phyloP scores from a whole-genome alignment of 495 filamentous ascomycete species.

The Penicillium subrubescens region DNA sequence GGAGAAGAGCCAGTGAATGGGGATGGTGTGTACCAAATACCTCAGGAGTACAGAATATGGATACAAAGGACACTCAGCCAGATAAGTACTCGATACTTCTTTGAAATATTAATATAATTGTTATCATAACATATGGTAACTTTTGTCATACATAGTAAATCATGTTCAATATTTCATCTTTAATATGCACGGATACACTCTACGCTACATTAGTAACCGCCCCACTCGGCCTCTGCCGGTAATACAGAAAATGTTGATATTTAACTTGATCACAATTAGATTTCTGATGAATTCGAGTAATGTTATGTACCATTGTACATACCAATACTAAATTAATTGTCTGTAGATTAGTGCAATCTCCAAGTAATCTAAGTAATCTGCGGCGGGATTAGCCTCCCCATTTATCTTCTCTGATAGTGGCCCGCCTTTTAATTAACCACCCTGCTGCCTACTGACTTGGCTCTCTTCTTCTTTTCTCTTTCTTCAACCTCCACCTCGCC shows the following conservation, averaged over 20 bases:
- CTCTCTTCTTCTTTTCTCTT: slow-evolving; percentile 22
- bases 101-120: too few relatives aligned
- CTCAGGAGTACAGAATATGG: too few relatives aligned
- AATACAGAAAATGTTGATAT: background rate
- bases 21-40: background rate
- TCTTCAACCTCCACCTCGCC: slow-evolving; percentile 16
- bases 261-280: too few relatives aligned
- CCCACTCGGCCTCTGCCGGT: slow-evolving; percentile 5
- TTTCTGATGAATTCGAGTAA: too few relatives aligned
- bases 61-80: background rate
- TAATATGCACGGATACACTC: background rate
- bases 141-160: too few relatives aligned
- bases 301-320: background rate
- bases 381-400: background rate
- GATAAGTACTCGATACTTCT: background rate
- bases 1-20: background rate
- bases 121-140: too few relatives aligned
- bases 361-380: background rate
- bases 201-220: background rate
- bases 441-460: slow-evolving; percentile 19
- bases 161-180: background rate
- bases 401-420: background rate
- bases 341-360: slow-evolving; percentile 1
- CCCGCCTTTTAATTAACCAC: slow-evolving; percentile 17
- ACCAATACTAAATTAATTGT: background rate